Base-by-base conservation (phyloP, 2,329 filamentous ascomycete genomes). In the Teratosphaeria gauchensis region DNA sequence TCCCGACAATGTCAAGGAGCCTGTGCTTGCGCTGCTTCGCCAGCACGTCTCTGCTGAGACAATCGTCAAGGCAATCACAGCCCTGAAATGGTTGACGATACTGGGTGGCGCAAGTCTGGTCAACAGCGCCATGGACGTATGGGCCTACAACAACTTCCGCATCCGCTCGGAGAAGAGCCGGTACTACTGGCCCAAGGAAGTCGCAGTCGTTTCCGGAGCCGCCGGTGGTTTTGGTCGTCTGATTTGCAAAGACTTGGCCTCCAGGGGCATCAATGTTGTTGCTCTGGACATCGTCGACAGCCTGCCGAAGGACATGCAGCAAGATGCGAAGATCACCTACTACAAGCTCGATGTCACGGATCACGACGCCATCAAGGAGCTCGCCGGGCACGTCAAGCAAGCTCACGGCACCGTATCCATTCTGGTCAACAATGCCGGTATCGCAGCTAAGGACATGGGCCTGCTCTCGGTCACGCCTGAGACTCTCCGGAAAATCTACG, bases 391-490 rank as follows among this genome's bases (percentile, higher is more conserved):
- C 4, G 75, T 79, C 62, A 71, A 73, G 21, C 59, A 60, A 0
- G 64, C 70, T 1, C 70, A 76, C 24, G 77, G 77, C 46, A 70
- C 77, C n/a, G 75, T 76, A 0, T 75, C 73, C 3, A 75, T 80
- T 9, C 69, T 80, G 24, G 70, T 80, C 63, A 80, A 80, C 69
- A 80, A 80, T 54, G 78, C 78, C 5, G 78, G 78, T 8, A 75
- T 83, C 16, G 76, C 73, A 3, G 64, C 70, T n/a, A 73, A 74
- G 16, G 73, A 75, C 24, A 73, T 73, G 1, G 54, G 33, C 16
- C 77, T 83, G 57, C 71, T 82, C 2, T 69, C 76, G 1, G 73
- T 75, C 48, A 68, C 71, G 3, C 75, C 78, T 61, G 65, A 68
- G 14, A 70, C 75, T 19, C 73, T 82, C 46, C 69, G 73, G 9